These are phyloP conservation scores for Picea glauca DNA, from an alignment of 75 land plant genomes.

Conservation along the genomic window DNA sequence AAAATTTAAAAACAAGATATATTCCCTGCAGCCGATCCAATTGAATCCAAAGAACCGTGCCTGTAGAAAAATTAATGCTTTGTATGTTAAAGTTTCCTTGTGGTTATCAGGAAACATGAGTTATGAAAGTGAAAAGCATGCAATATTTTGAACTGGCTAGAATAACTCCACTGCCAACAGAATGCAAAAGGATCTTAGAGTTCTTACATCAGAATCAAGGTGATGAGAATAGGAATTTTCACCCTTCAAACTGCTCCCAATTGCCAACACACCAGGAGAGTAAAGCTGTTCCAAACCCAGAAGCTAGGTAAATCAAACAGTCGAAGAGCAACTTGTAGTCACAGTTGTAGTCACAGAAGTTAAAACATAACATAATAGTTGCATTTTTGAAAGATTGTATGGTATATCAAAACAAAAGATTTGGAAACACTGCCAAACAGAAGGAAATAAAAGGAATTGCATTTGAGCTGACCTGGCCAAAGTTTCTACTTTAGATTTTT, in stretches of 20 bases:
- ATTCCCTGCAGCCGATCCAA: background rate
- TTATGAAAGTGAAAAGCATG: background rate
- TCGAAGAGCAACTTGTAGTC: background rate
- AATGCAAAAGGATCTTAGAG: background rate
- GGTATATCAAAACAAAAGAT: background rate
- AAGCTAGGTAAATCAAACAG: background rate
- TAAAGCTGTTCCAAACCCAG: constrained; percentile 55
- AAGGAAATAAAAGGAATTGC: background rate
- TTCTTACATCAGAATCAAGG: constrained; percentile 92
- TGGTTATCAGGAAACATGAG: too few species aligned
- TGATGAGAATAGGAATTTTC: constrained; percentile 99
- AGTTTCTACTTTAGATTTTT: too few species aligned
- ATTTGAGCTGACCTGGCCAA: background rate
- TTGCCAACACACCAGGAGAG: constrained; percentile 94
- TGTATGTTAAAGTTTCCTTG: too few species aligned
- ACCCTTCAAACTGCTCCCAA: constrained; percentile 97
- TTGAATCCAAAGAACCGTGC: too few species aligned
- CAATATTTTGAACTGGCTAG: background rate
- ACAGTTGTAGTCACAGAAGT: too few species aligned
- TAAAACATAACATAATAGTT: background rate
- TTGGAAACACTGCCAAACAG: background rate
- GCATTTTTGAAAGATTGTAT: background rate
- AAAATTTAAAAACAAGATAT: background rate
- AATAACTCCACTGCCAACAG: background rate
- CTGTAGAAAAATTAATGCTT: too few species aligned